These are phyloP conservation scores for Aspergillus caelatus DNA, from an alignment of 2,329 filamentous ascomycete species.

Conservation along the genomic window DNA sequence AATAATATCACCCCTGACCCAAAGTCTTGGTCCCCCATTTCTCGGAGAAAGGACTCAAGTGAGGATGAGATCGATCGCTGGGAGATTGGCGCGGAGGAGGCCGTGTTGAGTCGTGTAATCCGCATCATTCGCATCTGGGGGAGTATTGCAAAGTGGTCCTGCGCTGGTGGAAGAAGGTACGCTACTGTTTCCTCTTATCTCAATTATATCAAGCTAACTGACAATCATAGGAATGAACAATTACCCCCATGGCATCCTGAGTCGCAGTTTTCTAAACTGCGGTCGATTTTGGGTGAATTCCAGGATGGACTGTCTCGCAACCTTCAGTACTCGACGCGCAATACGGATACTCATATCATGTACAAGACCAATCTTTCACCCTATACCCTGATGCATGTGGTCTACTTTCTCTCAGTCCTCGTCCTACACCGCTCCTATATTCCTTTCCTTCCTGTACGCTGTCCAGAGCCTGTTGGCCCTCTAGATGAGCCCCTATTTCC, in stretches of 20 bases:
- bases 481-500: conserved; percentile 54
- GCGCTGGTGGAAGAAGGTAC: conserved; percentile 56
- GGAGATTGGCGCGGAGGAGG: conserved; percentile 57
- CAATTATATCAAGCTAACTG: not conserved
- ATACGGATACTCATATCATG: conserved; percentile 58
- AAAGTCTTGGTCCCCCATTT: conserved; percentile 44
- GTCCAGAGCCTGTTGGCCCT: conserved; percentile 55
- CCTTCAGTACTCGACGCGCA: conserved; percentile 53
- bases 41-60: conserved; percentile 40
- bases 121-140: conserved; percentile 59
- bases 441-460: conserved; percentile 56
- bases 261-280: conserved; percentile 52
- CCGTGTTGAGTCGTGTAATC: conserved; percentile 58
- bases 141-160: conserved; percentile 59
- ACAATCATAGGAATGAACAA: conserved; percentile 45
- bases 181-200: conserved; percentile 5
- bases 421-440: conserved; percentile 60
- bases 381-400: conserved; percentile 59
- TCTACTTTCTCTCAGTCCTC: conserved; percentile 58
- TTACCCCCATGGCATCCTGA: conserved; percentile 57
- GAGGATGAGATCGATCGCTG: conserved; percentile 53
- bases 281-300: conserved; percentile 52
- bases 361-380: conserved; percentile 54
- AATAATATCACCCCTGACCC: conserved; percentile 35
- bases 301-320: conserved; percentile 55